These are phyloP conservation scores for Solanum aculeatissimum DNA, from an alignment of 305 asterid genomes.

Conservation along the genomic window DNA sequence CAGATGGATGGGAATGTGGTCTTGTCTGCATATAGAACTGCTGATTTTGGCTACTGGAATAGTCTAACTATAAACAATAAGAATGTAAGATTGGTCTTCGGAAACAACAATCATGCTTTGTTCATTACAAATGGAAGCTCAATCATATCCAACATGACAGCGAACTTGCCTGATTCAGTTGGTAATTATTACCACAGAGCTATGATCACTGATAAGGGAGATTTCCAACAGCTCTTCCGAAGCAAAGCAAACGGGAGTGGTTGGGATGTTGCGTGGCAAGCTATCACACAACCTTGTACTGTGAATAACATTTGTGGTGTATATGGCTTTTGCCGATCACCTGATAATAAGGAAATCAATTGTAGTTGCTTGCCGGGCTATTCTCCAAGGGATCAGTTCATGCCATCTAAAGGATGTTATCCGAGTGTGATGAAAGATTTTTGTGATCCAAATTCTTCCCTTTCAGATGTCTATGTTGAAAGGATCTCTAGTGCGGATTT, in stretches of 20 bases:
- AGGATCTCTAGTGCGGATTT: not conserved
- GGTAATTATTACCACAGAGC: not conserved
- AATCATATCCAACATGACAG: not conserved
- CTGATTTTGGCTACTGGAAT: not conserved
- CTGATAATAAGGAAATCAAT: not conserved
- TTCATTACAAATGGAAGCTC: not conserved
- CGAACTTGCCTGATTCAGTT: not conserved
- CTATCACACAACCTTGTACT: not conserved
- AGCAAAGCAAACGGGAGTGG: not conserved
- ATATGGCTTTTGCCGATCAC: not conserved
- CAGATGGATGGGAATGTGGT: not conserved
- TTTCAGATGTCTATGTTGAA: not conserved
- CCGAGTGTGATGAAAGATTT: not conserved
- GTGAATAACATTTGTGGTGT: not conserved
- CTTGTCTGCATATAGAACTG: not conserved
- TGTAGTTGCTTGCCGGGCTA: not conserved
- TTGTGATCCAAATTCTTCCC: not conserved
- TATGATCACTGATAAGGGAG: not conserved
- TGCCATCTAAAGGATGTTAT: not conserved
- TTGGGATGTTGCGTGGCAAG: not conserved
- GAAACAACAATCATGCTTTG: not conserved
- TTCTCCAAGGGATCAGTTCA: not conserved
- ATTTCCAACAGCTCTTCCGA: not conserved
- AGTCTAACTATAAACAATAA: not conserved
- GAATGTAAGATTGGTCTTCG: not conserved